Base-by-base conservation (phyloP, 768 basidiomycete species). In the Hypsizygus marmoreus region DNA sequence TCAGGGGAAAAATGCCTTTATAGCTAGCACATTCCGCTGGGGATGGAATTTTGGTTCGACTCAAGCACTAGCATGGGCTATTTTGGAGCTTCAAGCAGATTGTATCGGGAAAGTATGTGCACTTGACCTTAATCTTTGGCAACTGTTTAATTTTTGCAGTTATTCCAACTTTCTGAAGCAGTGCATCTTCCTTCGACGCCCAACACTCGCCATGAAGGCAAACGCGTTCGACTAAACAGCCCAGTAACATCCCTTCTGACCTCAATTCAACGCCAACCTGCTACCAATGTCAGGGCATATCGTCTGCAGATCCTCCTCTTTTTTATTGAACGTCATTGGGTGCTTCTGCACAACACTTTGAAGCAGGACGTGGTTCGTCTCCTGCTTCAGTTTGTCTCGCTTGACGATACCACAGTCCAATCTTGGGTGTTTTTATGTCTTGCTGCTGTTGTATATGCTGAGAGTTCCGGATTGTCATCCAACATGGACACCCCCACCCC, bases 391-490 rank as follows among this genome's bases (percentile, higher is more conserved):
- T 75, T 86, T 28, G 69, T 95, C 24, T 74, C 82, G 4, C 68
- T 76, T 20, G 83, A 88, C 30, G 87, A 93, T 38, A 58, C 73
- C 1, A 58, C 62, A 3, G 67, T 88, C 1, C 94, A 95, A 57
- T 84, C 84, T 2, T 97, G 94, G 95, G 74, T 84, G 1, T 89
- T 95, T 57, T 56, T 95, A 23, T 88, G 83, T 58, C 70, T 93
- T 32, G 86, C 88, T 11, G 81, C 88, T 6, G 74, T 95, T 28
- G 84, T 85, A 2, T 63, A 74, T 53, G 71, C 77, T 4, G 77
- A 81, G 48, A 53, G 56, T 12, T 62, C 56, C 53, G 62, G 45
- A 22, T 45, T 33, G 12, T 29, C 26, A 0, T 17, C 32, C 29
- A 20, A 40, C 25, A 7, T 19, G 29, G 43, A 48, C 26, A 35